These are phyloP conservation scores for Cercospora sp. DNA, from an alignment of 2,329 filamentous ascomycete species.

Conservation along the genomic window DNA sequence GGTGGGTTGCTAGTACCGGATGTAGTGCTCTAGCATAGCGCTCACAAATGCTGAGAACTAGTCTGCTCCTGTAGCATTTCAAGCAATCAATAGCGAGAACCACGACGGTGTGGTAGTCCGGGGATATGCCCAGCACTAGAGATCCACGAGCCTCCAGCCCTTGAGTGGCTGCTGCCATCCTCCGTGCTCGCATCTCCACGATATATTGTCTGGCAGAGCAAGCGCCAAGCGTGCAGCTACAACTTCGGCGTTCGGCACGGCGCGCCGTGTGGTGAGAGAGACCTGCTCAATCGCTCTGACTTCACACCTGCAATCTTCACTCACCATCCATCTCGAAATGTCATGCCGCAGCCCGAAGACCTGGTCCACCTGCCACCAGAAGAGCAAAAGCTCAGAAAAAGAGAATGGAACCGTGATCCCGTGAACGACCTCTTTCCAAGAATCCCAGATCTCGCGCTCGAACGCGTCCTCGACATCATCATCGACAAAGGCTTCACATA, in stretches of 20 bases:
- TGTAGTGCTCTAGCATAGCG: background rate
- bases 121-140: background rate
- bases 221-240: background rate
- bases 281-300: background rate
- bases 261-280: background rate
- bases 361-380: constrained; percentile 3
- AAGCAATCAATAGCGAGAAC: background rate
- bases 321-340: background rate
- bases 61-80: background rate
- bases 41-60: background rate
- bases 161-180: too few relatives aligned
- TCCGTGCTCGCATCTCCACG: background rate
- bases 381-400: constrained; percentile 13
- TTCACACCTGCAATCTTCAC: background rate
- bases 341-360: constrained; percentile 8
- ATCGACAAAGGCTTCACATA: constrained; percentile 36
- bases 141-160: background rate
- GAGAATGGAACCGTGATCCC: constrained; percentile 36
- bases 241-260: background rate
- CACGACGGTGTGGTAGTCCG: too few relatives aligned
- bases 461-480: constrained; percentile 34
- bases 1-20: background rate
- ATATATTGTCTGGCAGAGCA: background rate
- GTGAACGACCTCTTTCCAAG: constrained; percentile 36
- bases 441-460: constrained; percentile 28